Evolutionary conservation across 2,329 filamentous ascomycete genomes (phyloP).

Genomic region (Aureobasidium melanogenum): DNA sequence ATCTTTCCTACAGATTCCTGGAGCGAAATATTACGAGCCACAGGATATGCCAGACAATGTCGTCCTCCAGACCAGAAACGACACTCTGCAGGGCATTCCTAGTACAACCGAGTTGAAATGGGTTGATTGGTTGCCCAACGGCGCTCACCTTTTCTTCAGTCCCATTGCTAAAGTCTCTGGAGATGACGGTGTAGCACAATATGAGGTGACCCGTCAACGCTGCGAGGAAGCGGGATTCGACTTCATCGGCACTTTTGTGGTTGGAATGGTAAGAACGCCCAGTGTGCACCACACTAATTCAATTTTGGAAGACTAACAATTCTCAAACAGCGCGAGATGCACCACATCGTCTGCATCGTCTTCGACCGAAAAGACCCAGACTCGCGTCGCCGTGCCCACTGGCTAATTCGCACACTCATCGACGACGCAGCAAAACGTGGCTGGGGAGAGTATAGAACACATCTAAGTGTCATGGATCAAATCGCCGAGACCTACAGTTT

Average conservation of each 20-base stretch:
- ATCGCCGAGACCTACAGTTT: constrained; percentile 37
- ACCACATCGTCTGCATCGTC: constrained; percentile 47
- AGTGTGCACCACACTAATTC: too few relatives aligned
- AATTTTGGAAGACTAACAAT: not conserved
- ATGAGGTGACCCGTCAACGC: constrained; percentile 29
- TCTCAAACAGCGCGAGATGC: constrained; percentile 38
- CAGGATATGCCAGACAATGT: constrained; percentile 29
- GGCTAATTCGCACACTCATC: constrained; percentile 32
- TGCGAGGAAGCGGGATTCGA: constrained; percentile 39
- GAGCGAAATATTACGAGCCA: constrained; percentile 36
- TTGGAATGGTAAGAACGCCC: constrained; percentile 29
- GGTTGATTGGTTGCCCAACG: constrained; percentile 46
- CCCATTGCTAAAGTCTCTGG: constrained; percentile 44
- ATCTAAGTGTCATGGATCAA: constrained; percentile 38
- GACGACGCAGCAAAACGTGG: constrained; percentile 33
- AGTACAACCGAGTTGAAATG: constrained; percentile 31
- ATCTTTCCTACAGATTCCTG: constrained; percentile 34
- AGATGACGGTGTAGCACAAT: constrained; percentile 38
- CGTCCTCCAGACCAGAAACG: constrained; percentile 22
- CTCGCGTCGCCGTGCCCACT: constrained; percentile 29
- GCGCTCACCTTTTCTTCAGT: constrained; percentile 44
- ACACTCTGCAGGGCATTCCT: constrained; percentile 25
- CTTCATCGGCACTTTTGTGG: constrained; percentile 42
- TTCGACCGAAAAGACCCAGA: constrained; percentile 39
- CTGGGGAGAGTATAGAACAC: constrained; percentile 40